Conservation (phyloP, 345 rosid genomes). For the Acer campestre region DNA sequence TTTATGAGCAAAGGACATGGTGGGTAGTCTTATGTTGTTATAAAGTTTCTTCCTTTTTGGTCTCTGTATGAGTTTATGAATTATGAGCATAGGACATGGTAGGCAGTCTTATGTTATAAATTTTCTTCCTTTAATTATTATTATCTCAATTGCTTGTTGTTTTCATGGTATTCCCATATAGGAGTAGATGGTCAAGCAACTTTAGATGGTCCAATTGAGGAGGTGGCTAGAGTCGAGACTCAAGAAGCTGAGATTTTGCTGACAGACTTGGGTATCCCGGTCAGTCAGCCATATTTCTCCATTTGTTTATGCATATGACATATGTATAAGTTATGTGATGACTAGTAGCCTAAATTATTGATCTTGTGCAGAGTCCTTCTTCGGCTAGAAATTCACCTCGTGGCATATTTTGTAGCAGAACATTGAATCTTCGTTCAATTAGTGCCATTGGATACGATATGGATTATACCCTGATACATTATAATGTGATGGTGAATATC, state of each 20-base stretch:
- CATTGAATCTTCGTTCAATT: slow-evolving; percentile 89
- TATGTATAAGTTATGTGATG: not conserved
- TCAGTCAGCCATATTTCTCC: slow-evolving; percentile 16
- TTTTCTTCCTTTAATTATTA: not conserved
- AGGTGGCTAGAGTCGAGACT: slow-evolving; percentile 78
- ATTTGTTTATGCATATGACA: not conserved
- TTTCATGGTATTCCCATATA: slow-evolving; percentile 24
- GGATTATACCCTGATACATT: slow-evolving; percentile 98
- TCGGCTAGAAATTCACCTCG: slow-evolving; percentile 80
- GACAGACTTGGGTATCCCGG: slow-evolving; percentile 75
- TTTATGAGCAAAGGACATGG: not conserved
- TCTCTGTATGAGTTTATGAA: not conserved
- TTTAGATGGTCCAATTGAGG: slow-evolving; percentile 89
- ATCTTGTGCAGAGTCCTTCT: slow-evolving; percentile 67
- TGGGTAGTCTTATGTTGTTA: not conserved
- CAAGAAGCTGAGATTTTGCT: slow-evolving; percentile 74
- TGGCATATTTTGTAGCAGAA: slow-evolving; percentile 94
- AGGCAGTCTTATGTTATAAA: not conserved
- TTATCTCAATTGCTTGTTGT: not conserved
- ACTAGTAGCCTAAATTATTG: not conserved
- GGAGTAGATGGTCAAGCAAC: slow-evolving; percentile 64
- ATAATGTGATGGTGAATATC: slow-evolving; percentile 74
- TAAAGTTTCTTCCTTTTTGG: not conserved
- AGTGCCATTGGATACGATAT: slow-evolving; percentile 98
- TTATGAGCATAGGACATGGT: not conserved